Evolutionary conservation across 352 stramenopile genomes (phyloP).

Genomic region (Thalassiosira mediterranea): DNA sequence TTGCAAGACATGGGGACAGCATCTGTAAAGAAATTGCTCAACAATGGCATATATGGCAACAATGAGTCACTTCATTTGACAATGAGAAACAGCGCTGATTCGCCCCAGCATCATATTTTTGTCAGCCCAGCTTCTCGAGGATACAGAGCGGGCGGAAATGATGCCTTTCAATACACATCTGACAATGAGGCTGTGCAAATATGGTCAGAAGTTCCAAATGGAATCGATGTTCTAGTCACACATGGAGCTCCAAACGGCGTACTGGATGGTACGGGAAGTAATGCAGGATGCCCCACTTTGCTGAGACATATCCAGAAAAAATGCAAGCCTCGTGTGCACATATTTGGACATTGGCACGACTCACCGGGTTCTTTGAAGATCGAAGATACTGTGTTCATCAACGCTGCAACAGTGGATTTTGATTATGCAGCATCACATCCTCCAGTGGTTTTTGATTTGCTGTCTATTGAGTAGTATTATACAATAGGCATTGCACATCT

Average conservation of each 20-base stretch:
- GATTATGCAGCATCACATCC: background rate
- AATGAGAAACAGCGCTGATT: too few relatives aligned
- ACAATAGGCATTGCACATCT: too few relatives aligned
- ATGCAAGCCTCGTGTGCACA: background rate
- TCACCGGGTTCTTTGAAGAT: background rate
- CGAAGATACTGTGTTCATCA: background rate
- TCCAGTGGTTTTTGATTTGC: background rate
- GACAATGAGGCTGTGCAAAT: background rate
- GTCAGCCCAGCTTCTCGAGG: background rate
- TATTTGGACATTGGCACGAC: background rate
- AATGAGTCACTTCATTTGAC: background rate
- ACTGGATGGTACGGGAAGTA: background rate
- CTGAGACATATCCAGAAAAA: background rate
- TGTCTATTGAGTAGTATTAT: too few relatives aligned
- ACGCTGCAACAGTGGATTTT: slow-evolving; percentile 1
- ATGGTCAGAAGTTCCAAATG: background rate
- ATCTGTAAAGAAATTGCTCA: background rate
- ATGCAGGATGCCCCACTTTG: background rate
- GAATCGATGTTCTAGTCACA: background rate
- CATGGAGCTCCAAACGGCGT: background rate
- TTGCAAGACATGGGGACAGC: background rate
- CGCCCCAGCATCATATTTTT: background rate
- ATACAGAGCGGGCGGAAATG: background rate
- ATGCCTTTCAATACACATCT: slow-evolving; percentile 2
- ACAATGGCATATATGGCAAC: background rate